Evolutionary conservation across 345 rosid genomes (phyloP), one percentile per base, ranked within the genome.

Genomic region (Cardamine resedifolia): DNA sequence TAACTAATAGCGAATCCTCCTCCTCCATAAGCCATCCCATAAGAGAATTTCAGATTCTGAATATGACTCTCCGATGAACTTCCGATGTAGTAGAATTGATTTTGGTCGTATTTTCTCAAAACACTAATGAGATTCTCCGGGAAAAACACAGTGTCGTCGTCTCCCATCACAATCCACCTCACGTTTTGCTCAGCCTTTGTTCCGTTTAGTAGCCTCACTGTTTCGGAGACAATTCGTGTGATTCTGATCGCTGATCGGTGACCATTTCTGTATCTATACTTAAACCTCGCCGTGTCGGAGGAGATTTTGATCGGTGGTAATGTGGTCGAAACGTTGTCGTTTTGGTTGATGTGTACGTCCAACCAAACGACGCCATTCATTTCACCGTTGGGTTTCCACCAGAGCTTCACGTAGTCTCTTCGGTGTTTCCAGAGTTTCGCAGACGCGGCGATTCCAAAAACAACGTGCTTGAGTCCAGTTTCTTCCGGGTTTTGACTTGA

Each of bases 121-220:
- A 90, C 90, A 27, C 80, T 75, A 2, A 85, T 73, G 26, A 92
- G 64, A 73, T 92, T 92, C 51, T 92, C 93, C 5, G 87, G 38
- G 38, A 84, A 73, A 50, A 88, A 90, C 18, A 88, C 83, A 1
- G 98, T 92, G 66, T 92, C 96, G 55, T 90, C 96, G 16, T 90
- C 98, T 34, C 96, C 96, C 96, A 90, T 87, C 33, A 90, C 98
- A 20, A 92, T 81, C 96, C 96, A 90, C 67, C 96, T 77, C 78
- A 85, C 85, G 28, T 72, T 72, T 44, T 24, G 20, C 64, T 77
- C 77, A 5, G 74, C 72, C 70, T 80, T 71, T 65, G 83, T 78
- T 66, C 75, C 75, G 56, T 78, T 52, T 1, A 83, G 80, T 2
- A 80, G 74, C 75, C 85, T 81, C 36, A 88, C 65, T 2, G 88